These are phyloP conservation scores for Candolleomyces eurysporus DNA, from an alignment of 768 basidiomycete genomes.

Conservation along the genomic window DNA sequence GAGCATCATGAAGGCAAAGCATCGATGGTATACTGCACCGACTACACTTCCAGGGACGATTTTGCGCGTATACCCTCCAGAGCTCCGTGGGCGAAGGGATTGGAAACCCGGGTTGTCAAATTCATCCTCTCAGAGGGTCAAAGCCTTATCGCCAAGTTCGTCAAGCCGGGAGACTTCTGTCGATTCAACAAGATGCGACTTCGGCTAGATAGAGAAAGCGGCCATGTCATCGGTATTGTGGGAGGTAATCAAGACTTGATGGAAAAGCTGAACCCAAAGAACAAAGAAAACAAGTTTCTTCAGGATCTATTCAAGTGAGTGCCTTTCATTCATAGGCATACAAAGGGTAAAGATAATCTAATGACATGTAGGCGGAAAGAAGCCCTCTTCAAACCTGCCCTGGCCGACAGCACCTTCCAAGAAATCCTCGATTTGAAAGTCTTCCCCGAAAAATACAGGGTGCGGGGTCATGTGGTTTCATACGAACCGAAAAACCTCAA, in stretches of 20 bases:
- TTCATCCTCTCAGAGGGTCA: slow-evolving; percentile 53
- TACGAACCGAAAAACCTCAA: slow-evolving; percentile 52
- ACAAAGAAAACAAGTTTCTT: slow-evolving; percentile 34
- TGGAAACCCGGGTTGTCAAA: slow-evolving; percentile 51
- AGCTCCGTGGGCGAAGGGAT: slow-evolving; percentile 39
- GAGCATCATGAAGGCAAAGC: slow-evolving; percentile 28
- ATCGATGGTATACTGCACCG: slow-evolving; percentile 55
- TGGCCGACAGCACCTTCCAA: slow-evolving; percentile 10
- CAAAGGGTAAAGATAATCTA: too few species aligned
- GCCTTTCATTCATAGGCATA: not conserved
- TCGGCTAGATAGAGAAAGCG: slow-evolving; percentile 27
- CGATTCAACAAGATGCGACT: slow-evolving; percentile 52
- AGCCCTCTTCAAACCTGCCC: not conserved
- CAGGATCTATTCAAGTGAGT: slow-evolving; percentile 42
- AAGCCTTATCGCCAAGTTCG: slow-evolving; percentile 31
- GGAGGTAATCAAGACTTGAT: slow-evolving; percentile 48
- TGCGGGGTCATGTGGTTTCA: slow-evolving; percentile 51
- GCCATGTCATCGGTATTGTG: slow-evolving; percentile 40
- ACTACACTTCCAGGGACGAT: slow-evolving; percentile 55
- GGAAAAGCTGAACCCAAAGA: slow-evolving; percentile 33
- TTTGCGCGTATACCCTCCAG: slow-evolving; percentile 30
- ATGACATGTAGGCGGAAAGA: not conserved
- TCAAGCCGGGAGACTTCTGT: slow-evolving; percentile 42
- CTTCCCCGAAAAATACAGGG: slow-evolving; percentile 37
- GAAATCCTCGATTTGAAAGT: slow-evolving; percentile 31